These are phyloP conservation scores for Plasmodium ovale DNA, from an alignment of 169 alveolate genomes.

Conservation along the genomic window DNA sequence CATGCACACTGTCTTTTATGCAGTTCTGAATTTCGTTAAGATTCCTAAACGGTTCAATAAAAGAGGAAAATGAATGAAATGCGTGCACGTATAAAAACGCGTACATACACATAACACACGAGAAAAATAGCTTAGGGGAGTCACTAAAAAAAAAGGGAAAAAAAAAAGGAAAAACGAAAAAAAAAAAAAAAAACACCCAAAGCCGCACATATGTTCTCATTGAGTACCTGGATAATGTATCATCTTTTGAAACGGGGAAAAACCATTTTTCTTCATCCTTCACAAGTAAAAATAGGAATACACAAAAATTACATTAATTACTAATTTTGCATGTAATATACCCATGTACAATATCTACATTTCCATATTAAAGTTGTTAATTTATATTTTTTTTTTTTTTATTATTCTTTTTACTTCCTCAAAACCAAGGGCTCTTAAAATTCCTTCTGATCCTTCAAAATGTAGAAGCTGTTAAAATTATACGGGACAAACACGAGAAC, in stretches of 20 bases:
- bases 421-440: constrained; percentile 43
- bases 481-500: background rate
- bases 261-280: constrained; percentile 66
- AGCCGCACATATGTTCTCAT: background rate
- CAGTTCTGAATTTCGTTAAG: constrained; percentile 28
- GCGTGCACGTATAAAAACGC: background rate
- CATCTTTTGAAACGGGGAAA: constrained; percentile 53
- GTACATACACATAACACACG: background rate
- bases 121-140: no score
- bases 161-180: no score
- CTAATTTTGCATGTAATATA: constrained; percentile 7
- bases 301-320: background rate
- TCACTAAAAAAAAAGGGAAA: no score
- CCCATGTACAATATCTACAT: background rate
- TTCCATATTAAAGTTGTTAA: background rate
- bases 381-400: background rate
- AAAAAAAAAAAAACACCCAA: background rate
- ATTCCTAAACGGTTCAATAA: constrained; percentile 1
- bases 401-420: constrained; percentile 36
- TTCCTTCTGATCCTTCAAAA: constrained; percentile 40
- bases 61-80: background rate
- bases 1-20: constrained; percentile 3
- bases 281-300: background rate
- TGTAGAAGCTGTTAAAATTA: constrained; percentile 12
- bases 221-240: constrained; percentile 21